Percentiles rank a stretch among this genome's conserved stretches.
Evolutionary conservation across 257 asterid genomes (phyloP).

Genomic region (Parsonsia alboflavescens): DNA sequence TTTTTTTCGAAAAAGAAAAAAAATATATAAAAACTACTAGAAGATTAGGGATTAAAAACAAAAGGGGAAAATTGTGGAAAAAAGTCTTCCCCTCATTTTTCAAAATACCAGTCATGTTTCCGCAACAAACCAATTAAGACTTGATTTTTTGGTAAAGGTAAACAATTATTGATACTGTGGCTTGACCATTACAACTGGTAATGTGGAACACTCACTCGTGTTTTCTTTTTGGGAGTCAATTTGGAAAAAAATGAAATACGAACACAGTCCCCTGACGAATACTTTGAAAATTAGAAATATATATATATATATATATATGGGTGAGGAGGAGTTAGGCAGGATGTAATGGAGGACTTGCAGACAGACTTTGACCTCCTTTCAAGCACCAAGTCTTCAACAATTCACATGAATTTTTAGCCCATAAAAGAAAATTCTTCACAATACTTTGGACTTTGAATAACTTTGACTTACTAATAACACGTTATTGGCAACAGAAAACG

Average conservation of each 20-base stretch:
- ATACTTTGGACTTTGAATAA: no score
- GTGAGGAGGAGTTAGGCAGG: background rate
- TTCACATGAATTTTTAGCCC: no score
- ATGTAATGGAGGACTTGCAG: background rate
- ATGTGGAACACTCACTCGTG: background rate
- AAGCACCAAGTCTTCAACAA: background rate
- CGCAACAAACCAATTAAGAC: background rate
- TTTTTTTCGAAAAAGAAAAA: no score
- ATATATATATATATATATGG: no score
- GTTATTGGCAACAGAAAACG: no score
- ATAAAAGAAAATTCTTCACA: no score
- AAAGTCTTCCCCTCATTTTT: background rate
- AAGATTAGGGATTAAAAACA: no score
- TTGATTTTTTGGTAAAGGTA: background rate
- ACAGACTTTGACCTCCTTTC: slow-evolving; percentile 1
- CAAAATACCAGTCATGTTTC: background rate
- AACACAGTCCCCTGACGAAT: background rate
- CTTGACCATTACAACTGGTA: no score
- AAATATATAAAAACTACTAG: no score
- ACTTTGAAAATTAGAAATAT: background rate
- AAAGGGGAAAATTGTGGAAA: no score
- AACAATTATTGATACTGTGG: background rate
- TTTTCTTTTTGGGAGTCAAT: background rate
- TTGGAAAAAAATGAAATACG: background rate
- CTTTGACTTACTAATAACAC: no score